Evolutionary conservation across 78 protist genomes (phyloP).

Genomic region (Polysphondylium violaceum): DNA sequence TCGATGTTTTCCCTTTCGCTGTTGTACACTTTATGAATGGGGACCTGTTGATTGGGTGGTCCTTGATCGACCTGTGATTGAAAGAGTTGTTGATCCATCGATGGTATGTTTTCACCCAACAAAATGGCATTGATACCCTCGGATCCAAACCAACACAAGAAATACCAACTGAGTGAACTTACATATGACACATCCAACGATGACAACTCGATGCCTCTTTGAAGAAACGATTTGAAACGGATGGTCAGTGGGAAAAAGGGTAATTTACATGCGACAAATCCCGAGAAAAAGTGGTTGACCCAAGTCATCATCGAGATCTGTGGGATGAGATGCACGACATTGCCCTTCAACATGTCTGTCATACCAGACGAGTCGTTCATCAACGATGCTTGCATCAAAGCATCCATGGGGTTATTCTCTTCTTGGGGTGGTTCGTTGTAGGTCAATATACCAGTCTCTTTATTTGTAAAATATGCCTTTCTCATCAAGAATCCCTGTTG

Average conservation of each 20-base stretch:
- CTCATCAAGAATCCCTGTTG: constrained; percentile 47
- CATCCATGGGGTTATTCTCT: constrained; percentile 26
- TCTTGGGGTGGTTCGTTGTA: constrained; percentile 7
- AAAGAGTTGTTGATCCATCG: not conserved
- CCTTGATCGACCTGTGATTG: constrained; percentile 42
- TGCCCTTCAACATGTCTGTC: constrained; percentile 89
- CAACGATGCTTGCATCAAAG: constrained; percentile 60
- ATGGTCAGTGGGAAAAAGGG: constrained; percentile 90
- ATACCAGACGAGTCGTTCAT: constrained; percentile 83
- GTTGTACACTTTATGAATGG: constrained; percentile 45
- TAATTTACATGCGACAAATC: constrained; percentile 88
- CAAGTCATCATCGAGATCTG: constrained; percentile 85
- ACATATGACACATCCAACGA: constrained; percentile 90
- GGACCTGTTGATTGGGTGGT: constrained; percentile 51
- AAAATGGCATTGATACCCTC: constrained; percentile 86
- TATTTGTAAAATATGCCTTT: constrained; percentile 64
- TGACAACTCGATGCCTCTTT: constrained; percentile 89
- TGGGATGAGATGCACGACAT: constrained; percentile 88
- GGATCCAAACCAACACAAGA: constrained; percentile 90
- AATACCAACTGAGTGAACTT: constrained; percentile 87
- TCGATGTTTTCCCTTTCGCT: constrained; percentile 85
- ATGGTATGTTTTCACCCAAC: constrained; percentile 38
- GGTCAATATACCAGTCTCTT: constrained; percentile 26
- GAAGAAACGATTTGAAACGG: constrained; percentile 88
- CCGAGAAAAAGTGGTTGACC: constrained; percentile 90